A percentile compares a stretch with the other conserved stretches of the same genome.
Conservation (phyloP, 768 basidiomycete species). For the Boletus rufocinnamomeus region DNA sequence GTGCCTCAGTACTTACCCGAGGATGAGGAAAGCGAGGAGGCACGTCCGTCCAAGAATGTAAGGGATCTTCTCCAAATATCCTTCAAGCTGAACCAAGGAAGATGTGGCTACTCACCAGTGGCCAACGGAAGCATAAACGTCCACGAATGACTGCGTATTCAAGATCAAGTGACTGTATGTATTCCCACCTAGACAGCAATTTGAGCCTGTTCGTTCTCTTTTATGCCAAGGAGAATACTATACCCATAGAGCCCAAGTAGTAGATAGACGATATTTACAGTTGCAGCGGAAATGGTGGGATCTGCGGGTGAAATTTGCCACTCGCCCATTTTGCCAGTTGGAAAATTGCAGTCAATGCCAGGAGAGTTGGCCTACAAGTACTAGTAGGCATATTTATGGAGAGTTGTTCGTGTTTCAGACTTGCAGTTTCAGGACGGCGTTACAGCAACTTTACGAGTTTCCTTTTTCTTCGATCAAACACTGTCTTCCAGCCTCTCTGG, state of each 20-base stretch:
- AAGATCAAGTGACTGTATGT: constrained; percentile 14
- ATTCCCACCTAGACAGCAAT: constrained; percentile 24
- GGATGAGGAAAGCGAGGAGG: constrained; percentile 12
- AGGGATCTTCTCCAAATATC: constrained; percentile 16
- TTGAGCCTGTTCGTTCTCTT: neutral
- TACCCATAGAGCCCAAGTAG: constrained; percentile 27
- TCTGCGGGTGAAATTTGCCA: neutral
- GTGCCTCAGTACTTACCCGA: constrained; percentile 11
- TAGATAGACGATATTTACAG: constrained; percentile 9
- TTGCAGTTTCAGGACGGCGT: neutral
- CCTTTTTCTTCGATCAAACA: neutral
- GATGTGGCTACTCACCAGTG: constrained; percentile 20
- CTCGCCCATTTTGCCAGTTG: neutral
- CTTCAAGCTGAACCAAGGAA: neutral
- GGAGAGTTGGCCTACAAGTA: neutral
- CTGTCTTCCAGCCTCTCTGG: neutral
- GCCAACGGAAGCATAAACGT: constrained; percentile 17
- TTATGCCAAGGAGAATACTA: neutral
- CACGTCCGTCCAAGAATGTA: constrained; percentile 22
- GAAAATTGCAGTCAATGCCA: neutral
- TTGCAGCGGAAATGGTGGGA: neutral
- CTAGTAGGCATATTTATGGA: neutral
- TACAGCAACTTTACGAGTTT: neutral
- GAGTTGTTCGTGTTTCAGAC: neutral
- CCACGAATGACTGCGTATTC: constrained; percentile 21